phyloP scores from a whole-genome alignment of 1,139 yeast species.

The Torulaspora pretoriensis region DNA sequence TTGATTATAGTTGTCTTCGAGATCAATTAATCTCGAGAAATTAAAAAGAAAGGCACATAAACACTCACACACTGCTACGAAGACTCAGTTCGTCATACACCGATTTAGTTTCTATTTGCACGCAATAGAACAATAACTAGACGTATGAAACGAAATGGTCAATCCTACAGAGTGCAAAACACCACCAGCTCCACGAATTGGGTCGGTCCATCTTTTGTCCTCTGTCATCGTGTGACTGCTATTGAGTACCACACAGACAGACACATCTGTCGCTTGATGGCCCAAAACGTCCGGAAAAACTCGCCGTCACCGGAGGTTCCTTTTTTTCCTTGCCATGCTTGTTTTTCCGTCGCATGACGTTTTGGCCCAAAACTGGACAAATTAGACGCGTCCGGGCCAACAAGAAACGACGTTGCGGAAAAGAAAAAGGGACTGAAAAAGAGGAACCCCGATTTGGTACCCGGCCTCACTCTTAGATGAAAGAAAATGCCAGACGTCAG shows the following conservation, averaged over 20 bases:
- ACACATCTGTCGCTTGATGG: neutral
- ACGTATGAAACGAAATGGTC: neutral
- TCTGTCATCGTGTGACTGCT: neutral
- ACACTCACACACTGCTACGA: neutral
- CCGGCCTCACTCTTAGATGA: neutral
- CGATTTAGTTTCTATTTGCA: neutral
- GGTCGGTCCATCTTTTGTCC: neutral
- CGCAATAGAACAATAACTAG: neutral
- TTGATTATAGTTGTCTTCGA: neutral
- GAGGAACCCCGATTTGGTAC: conserved; percentile 4
- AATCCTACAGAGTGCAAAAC: neutral
- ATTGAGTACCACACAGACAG: too few relatives aligned
- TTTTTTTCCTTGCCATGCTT: neutral
- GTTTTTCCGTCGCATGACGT: conserved; percentile 2
- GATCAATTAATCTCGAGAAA: neutral
- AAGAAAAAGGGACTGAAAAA: conserved; percentile 2
- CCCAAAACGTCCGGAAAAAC: neutral
- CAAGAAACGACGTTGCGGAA: neutral
- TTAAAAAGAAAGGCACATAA: neutral
- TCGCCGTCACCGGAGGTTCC: neutral
- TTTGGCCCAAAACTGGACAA: neutral
- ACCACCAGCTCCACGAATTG: neutral
- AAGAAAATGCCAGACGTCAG: too few relatives aligned
- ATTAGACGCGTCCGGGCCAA: neutral
- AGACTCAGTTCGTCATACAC: neutral